Evolutionary conservation across 805 yeast genomes (phyloP), one percentile per base, ranked within the genome.

Genomic region (Blastobotrys chiropterorum): DNA sequence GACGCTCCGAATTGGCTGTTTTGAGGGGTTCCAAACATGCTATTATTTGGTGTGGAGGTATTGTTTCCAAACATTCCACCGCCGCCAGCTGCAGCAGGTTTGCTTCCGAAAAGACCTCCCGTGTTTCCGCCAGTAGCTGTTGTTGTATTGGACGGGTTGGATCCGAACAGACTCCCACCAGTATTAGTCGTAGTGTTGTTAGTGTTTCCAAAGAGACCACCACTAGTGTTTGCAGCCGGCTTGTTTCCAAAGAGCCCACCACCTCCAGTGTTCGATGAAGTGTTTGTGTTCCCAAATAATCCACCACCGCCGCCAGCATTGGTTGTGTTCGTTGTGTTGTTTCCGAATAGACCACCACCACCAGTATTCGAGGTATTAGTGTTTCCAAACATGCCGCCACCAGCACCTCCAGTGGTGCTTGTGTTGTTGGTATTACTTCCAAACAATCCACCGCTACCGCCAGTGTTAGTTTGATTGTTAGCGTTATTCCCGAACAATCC

Each of bases 161-260:
- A 15, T 2, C 54, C 54, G 15, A 51, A 47, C 22, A 55, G 30
- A 6, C 52, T 40, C 3, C 48, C 48, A 30, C 52, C 45, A 5
- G 54, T 39, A 42, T 14, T 38, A n/a, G 22, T 19, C 15, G 40
- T 34, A 17, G 38, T 26, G 38, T 14, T 21, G 22, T 41, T 45
- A 1, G 58, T 16, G 26, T 48, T 55, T 48, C 62, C 61, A 47
- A 59, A 60, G 11, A 56, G 47, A 4, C 62, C 61, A 13, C 65
- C 62, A 15, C 52, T 39, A 20, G 53, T 38, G 17, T 50, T 39
- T 3, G 55, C 20, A 15, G 15, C 14, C 6, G 46, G 6, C 19
- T 48, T 52, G 8, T 43, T 34, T 16, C 66, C 68, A 55, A 63
- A 63, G 6, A 63, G 54, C 8, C 69, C 67, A n/a, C 69, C 66